These are phyloP conservation scores for Venturia asperata DNA, from an alignment of 2,329 filamentous ascomycete genomes.

Conservation along the genomic window DNA sequence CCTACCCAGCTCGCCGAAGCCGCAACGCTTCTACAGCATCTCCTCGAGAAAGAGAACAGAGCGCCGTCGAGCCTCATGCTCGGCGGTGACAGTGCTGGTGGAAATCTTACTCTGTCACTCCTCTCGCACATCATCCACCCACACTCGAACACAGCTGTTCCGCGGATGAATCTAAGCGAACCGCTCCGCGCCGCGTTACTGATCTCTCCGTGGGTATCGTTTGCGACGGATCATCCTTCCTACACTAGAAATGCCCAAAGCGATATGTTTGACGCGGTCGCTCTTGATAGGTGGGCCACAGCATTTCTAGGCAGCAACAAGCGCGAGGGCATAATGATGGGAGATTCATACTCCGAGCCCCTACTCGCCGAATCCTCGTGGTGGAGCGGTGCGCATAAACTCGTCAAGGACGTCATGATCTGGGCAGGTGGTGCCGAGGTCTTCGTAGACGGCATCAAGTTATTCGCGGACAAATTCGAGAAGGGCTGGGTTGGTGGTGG, in stretches of 20 bases:
- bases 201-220: conserved; percentile 16
- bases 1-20: conserved; percentile 45
- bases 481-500: conserved; percentile 28
- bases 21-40: conserved; percentile 37
- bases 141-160: conserved; percentile 30
- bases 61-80: conserved; percentile 32
- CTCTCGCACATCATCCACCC: conserved; percentile 15
- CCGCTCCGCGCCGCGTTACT: conserved; percentile 11
- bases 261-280: conserved; percentile 14
- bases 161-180: conserved; percentile 39
- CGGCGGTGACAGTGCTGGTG: conserved; percentile 16
- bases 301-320: conserved; percentile 13
- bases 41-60: conserved; percentile 34
- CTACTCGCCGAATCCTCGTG: conserved; percentile 34
- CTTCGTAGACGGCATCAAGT: conserved; percentile 37
- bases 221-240: conserved; percentile 12
- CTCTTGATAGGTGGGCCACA: conserved; percentile 8
- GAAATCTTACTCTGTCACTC: conserved; percentile 11
- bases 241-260: conserved; percentile 14
- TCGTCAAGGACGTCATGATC: conserved; percentile 43
- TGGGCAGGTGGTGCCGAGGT: conserved; percentile 43
- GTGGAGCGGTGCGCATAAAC: conserved; percentile 44
- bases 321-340: conserved; percentile 13
- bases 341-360: conserved; percentile 17
- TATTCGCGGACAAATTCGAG: conserved; percentile 43